phyloP scores from a whole-genome alignment of 495 filamentous ascomycete genomes.

The Umbilicaria muhlenbergii region DNA sequence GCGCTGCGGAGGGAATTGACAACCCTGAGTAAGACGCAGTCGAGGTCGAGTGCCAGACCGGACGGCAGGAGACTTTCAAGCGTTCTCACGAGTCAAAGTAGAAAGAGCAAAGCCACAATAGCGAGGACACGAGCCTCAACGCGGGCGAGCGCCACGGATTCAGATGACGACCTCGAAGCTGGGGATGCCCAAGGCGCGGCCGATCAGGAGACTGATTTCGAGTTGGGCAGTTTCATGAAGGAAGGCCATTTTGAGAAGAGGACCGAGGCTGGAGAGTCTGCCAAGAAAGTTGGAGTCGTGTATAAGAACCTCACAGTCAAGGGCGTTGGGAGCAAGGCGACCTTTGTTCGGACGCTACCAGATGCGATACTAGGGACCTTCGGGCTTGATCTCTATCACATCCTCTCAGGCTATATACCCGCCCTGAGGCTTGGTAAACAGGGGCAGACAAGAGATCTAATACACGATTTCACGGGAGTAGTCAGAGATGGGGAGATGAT shows the following conservation, averaged over 20 bases:
- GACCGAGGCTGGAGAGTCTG: slow-evolving; percentile 44
- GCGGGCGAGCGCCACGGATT: slow-evolving; percentile 1
- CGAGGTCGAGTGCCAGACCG: slow-evolving; percentile 18
- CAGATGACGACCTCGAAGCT: slow-evolving; percentile 11
- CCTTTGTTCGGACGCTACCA: slow-evolving; percentile 59
- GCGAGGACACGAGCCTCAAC: not conserved
- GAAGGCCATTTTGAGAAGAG: slow-evolving; percentile 73
- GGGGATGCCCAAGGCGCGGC: slow-evolving; percentile 17
- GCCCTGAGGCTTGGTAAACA: slow-evolving; percentile 37
- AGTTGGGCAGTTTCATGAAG: slow-evolving; percentile 57
- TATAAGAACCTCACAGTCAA: slow-evolving; percentile 70
- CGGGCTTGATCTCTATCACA: slow-evolving; percentile 62
- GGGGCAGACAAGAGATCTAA: slow-evolving; percentile 39
- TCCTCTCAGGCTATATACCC: slow-evolving; percentile 51
- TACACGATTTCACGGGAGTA: slow-evolving; percentile 65
- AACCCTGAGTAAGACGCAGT: slow-evolving; percentile 37
- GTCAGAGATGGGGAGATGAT: slow-evolving; percentile 72
- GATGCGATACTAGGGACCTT: slow-evolving; percentile 71
- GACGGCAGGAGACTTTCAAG: slow-evolving; percentile 10
- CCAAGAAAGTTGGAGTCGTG: slow-evolving; percentile 73
- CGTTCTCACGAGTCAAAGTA: slow-evolving; percentile 9
- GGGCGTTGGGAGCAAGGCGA: slow-evolving; percentile 48
- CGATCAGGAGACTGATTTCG: slow-evolving; percentile 42
- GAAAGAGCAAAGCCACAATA: not conserved
- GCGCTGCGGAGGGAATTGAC: slow-evolving; percentile 51